Evolutionary conservation across 306 rosid genomes (phyloP), one percentile per base, ranked within the genome.

Genomic region (Cucurbita ficifolia): DNA sequence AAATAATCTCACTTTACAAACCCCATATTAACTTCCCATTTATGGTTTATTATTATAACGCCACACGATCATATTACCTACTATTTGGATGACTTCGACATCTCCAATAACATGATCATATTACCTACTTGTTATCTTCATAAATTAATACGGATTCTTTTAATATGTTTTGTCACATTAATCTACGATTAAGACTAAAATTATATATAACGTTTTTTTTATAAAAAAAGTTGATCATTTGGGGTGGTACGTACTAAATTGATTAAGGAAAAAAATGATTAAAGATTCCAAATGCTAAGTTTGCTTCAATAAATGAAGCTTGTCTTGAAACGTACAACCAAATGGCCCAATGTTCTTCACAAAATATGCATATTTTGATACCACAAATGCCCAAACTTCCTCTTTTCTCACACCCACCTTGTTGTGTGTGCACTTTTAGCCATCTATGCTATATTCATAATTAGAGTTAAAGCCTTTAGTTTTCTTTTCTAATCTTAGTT

Each of bases 201-300:
- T 24, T 24, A 24, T 24, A 24, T 24, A 24, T 24, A 24, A n/a
- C n/a, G 29, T 24, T 24, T 24, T 24, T 29, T 29, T 29, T 29
- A 29, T 29, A 29, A 29, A 3, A 48, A 43, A 54, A 54, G 70
- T 73, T 57, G 78, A 73, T 80, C 14, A 61, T 73, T 64, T 73
- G 79, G 84, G 78, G 70, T 45, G 43, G 56, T 39, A 64, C 56
- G 56, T 39, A 71, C 51, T n/a, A 40, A 76, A 73, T 70, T 78
- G 29, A 70, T 71, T 62, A 73, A 78, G 79, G 21, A 52, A 33
- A 60, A 33, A 68, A 78, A 85, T 85, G 84, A 82, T 85, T 76
- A 3, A 85, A 80, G 88, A 85, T 85, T 85, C 83, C 74, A 59
- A 56, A 75, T 72, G 74, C 50, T 65, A 69, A 42, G 82, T 80